Evolutionary conservation across 106 monocot genomes (phyloP).

Genomic region (Hemerocallis citrina): DNA sequence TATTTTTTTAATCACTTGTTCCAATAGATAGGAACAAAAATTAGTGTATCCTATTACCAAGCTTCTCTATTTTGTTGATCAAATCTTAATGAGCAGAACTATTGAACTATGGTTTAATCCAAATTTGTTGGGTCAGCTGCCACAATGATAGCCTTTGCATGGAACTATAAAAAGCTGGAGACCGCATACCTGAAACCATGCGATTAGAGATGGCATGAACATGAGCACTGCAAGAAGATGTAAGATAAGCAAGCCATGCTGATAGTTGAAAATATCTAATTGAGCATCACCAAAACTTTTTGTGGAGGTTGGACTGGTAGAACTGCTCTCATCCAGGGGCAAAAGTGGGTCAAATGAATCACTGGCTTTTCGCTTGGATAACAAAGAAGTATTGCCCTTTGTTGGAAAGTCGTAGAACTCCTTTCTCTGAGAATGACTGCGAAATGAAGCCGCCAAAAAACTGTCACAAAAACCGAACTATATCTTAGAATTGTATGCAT

Average conservation of each 20-base stretch:
- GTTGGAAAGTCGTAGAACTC: slow-evolving; percentile 25
- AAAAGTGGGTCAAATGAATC: slow-evolving; percentile 34
- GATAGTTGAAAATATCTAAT: slow-evolving; percentile 72
- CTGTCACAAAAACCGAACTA: slow-evolving; percentile 55
- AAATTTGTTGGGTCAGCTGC: too few relatives aligned
- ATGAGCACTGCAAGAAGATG: slow-evolving; percentile 74
- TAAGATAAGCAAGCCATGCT: slow-evolving; percentile 77
- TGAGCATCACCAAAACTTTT: slow-evolving; percentile 73
- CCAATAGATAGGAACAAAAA: too few relatives aligned
- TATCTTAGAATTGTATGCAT: slow-evolving; percentile 12
- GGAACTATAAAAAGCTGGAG: neutral
- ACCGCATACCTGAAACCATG: slow-evolving; percentile 84
- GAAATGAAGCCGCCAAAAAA: slow-evolving; percentile 93
- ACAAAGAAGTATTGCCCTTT: slow-evolving; percentile 9
- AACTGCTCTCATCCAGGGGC: slow-evolving; percentile 41
- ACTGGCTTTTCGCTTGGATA: slow-evolving; percentile 20
- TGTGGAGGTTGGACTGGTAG: slow-evolving; percentile 37
- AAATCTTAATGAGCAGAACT: too few relatives aligned
- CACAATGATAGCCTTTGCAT: neutral
- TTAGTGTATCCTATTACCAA: too few relatives aligned
- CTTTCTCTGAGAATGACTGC: slow-evolving; percentile 63
- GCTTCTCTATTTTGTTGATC: too few relatives aligned
- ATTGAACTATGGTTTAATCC: too few relatives aligned
- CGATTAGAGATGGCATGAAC: slow-evolving; percentile 79
- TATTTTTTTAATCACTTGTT: too few relatives aligned